A percentile compares a stretch with the other conserved stretches of the same genome.
Conservation (phyloP, 768 basidiomycete genomes). For the Rhizopogon vinicolor region DNA sequence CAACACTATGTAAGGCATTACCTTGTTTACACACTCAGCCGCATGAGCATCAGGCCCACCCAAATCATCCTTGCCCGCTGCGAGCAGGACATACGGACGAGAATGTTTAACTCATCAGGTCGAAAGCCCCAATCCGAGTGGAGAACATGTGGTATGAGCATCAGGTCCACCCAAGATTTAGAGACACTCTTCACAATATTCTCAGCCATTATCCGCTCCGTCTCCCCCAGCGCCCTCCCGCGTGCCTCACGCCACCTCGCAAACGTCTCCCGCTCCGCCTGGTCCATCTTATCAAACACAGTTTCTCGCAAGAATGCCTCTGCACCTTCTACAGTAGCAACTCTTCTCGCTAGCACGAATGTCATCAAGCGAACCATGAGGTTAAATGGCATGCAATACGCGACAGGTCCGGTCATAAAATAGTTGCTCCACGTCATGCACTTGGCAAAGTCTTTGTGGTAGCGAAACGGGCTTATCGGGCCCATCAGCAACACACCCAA, state of each 20-base stretch:
- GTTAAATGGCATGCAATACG: constrained; percentile 37
- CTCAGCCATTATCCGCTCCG: constrained; percentile 35
- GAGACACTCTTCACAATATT: constrained; percentile 44
- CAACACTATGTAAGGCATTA: too few species aligned
- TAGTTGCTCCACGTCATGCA: constrained; percentile 44
- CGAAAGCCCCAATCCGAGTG: constrained; percentile 51
- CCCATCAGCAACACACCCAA: constrained; percentile 43
- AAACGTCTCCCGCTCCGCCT: constrained; percentile 25
- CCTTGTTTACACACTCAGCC: too few species aligned
- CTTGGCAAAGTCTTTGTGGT: constrained; percentile 41
- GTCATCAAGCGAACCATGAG: constrained; percentile 29
- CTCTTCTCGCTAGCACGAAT: constrained; percentile 26
- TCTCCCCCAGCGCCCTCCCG: constrained; percentile 38
- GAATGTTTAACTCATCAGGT: constrained; percentile 36
- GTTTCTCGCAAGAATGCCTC: constrained; percentile 35
- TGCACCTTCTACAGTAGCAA: constrained; percentile 35
- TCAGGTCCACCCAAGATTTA: constrained; percentile 49
- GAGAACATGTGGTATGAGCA: constrained; percentile 34
- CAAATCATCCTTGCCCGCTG: constrained; percentile 40
- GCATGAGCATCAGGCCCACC: too few species aligned
- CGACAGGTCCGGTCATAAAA: constrained; percentile 40
- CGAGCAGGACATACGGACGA: constrained; percentile 40
- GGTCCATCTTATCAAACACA: constrained; percentile 31
- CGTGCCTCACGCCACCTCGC: constrained; percentile 37
- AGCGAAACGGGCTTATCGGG: constrained; percentile 42